Conservation (phyloP, 148 eudicot genomes). For the Rhododendron ovatum region DNA sequence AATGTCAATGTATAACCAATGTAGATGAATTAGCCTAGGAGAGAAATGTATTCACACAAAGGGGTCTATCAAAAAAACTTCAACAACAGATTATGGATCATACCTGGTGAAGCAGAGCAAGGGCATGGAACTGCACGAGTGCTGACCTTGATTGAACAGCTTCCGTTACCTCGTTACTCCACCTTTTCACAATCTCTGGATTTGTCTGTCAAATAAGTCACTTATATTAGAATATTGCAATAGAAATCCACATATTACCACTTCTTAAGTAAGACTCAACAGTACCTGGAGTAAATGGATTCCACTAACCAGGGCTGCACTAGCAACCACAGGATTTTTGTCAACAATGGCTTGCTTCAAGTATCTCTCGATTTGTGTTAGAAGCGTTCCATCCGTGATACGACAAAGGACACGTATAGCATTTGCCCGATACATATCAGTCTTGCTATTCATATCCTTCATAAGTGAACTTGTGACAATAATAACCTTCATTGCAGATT, state of each 20-base stretch:
- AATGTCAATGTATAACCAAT: neutral
- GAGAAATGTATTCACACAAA: neutral
- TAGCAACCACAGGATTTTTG: conserved; percentile 96
- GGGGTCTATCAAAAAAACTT: neutral
- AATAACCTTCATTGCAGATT: conserved; percentile 51
- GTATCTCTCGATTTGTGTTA: conserved; percentile 97
- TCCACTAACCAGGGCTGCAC: conserved; percentile 98
- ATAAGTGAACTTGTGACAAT: conserved; percentile 91
- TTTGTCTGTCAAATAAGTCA: conserved; percentile 53
- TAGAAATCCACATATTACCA: neutral
- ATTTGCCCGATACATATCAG: conserved; percentile 96
- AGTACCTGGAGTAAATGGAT: conserved; percentile 90
- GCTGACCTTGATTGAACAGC: conserved; percentile 98
- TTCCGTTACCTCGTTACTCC: conserved; percentile 99
- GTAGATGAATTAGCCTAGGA: neutral
- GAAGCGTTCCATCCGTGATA: conserved; percentile 86
- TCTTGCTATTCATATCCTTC: conserved; percentile 99
- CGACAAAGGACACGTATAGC: conserved; percentile 93
- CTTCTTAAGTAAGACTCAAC: neutral
- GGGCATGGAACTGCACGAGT: conserved; percentile 95
- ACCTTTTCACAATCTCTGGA: conserved; percentile 93
- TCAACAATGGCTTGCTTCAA: conserved; percentile 94
- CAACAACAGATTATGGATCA: conserved; percentile 5
- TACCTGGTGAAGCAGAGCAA: conserved; percentile 93
- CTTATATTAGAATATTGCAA: neutral